Percentiles rank a stretch among this genome's conserved stretches.
phyloP scores from a whole-genome alignment of 2,329 filamentous ascomycete species.

The Colletotrichum spinosum region DNA sequence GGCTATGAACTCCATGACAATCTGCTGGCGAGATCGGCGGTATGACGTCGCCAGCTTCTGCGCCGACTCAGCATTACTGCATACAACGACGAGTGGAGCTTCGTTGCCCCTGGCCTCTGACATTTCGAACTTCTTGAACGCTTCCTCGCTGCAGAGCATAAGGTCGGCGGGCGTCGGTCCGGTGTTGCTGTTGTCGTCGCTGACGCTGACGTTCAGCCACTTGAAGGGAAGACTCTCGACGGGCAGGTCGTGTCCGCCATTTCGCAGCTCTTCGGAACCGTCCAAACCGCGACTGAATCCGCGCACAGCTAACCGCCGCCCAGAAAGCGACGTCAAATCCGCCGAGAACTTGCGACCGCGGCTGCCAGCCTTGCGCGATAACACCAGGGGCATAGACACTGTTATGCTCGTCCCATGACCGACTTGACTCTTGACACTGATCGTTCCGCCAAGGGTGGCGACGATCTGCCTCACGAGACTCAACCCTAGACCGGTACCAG shows the following conservation, averaged over 20 bases:
- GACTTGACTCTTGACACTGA: slow-evolving; percentile 64
- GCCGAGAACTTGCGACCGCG: slow-evolving; percentile 28
- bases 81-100: slow-evolving; percentile 38
- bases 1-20: slow-evolving; percentile 40
- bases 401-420: slow-evolving; percentile 65
- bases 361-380: slow-evolving; percentile 26
- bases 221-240: slow-evolving; percentile 38
- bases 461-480: slow-evolving; percentile 70
- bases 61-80: slow-evolving; percentile 37
- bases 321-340: slow-evolving; percentile 15
- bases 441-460: slow-evolving; percentile 64
- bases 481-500: slow-evolving; percentile 70
- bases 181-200: slow-evolving; percentile 8
- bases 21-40: slow-evolving; percentile 13
- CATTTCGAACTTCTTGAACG: slow-evolving; percentile 37
- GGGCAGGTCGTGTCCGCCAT: slow-evolving; percentile 40
- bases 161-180: slow-evolving; percentile 39
- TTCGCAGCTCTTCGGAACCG: slow-evolving; percentile 41
- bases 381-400: slow-evolving; percentile 55
- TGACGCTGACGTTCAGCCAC: slow-evolving; percentile 50
- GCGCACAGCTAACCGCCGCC: slow-evolving; percentile 13
- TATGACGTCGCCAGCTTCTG: slow-evolving; percentile 34
- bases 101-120: slow-evolving; percentile 37
- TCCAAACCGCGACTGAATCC: slow-evolving; percentile 38
- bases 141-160: slow-evolving; percentile 43